Conservation (phyloP, 257 asterid genomes). For the Ilex aquifolium region DNA sequence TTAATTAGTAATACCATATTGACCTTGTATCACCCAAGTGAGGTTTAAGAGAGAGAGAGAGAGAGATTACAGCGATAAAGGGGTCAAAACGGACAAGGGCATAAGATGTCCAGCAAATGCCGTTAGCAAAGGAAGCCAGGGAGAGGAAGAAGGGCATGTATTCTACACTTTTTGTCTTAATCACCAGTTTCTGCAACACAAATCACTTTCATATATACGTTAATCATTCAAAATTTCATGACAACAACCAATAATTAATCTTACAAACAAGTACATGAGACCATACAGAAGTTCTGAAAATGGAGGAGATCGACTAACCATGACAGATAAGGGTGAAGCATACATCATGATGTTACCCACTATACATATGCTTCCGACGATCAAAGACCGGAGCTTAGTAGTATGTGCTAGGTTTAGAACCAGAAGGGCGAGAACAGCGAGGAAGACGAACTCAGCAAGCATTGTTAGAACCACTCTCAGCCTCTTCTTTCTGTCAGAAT, state of each 20-base stretch:
- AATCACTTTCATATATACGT: neutral
- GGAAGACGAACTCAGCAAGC: constrained; percentile 34
- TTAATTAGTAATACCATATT: too few relatives aligned
- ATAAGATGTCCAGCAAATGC: constrained; percentile 71
- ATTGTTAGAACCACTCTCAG: constrained; percentile 27
- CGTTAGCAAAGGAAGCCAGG: constrained; percentile 69
- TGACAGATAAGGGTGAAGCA: constrained; percentile 70
- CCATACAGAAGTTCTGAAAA: too few relatives aligned
- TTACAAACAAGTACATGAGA: neutral
- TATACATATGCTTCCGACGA: constrained; percentile 77
- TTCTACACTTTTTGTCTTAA: constrained; percentile 75
- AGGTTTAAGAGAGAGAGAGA: neutral
- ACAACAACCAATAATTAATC: neutral
- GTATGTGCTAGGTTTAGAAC: constrained; percentile 43
- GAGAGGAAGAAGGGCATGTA: constrained; percentile 86
- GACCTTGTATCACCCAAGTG: too few relatives aligned
- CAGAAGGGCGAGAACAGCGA: constrained; percentile 42
- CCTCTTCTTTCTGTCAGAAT: constrained; percentile 43
- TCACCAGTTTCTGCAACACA: constrained; percentile 69
- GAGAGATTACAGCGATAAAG: constrained; percentile 50
- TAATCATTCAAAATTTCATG: neutral
- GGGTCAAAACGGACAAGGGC: constrained; percentile 68
- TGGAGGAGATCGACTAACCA: constrained; percentile 31
- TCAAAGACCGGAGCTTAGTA: constrained; percentile 42
- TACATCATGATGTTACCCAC: constrained; percentile 72